These are phyloP conservation scores for Hemileccinum rubropunctum DNA, from an alignment of 768 basidiomycete genomes.

Conservation along the genomic window DNA sequence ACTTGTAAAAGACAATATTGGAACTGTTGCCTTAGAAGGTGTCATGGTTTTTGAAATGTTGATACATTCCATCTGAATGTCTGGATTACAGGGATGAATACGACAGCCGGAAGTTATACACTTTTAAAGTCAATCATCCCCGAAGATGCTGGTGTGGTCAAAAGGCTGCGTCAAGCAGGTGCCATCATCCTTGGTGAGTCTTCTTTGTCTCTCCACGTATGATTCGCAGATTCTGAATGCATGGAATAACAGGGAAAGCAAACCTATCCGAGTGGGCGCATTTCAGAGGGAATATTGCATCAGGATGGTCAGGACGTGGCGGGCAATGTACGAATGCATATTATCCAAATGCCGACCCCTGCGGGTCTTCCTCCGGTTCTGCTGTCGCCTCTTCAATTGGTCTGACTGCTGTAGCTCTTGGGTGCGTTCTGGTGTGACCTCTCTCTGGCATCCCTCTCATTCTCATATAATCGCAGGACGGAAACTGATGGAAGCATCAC, in stretches of 20 bases:
- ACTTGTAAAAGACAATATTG: constrained; percentile 35
- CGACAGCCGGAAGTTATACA: constrained; percentile 39
- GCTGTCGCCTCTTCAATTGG: constrained; percentile 53
- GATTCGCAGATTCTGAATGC: neutral
- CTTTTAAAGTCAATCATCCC: constrained; percentile 34
- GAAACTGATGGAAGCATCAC: constrained; percentile 57
- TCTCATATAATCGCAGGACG: constrained; percentile 20
- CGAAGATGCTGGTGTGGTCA: constrained; percentile 35
- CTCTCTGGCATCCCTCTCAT: neutral
- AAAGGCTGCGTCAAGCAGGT: constrained; percentile 31
- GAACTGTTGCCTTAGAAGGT: constrained; percentile 31
- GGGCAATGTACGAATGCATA: constrained; percentile 52
- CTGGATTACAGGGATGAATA: constrained; percentile 36
- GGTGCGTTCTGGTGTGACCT: constrained; percentile 13
- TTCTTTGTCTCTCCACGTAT: neutral
- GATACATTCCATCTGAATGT: neutral
- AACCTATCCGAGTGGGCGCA: constrained; percentile 56
- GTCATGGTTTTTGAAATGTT: no score
- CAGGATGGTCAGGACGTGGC: constrained; percentile 57
- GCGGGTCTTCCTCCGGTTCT: constrained; percentile 60
- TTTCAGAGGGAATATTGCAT: constrained; percentile 43
- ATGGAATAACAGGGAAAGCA: constrained; percentile 42
- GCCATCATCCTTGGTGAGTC: constrained; percentile 34
- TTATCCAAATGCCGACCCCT: constrained; percentile 50
- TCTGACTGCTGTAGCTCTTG: constrained; percentile 45